phyloP scores from a whole-genome alignment of 352 stramenopile species.

The Phytophthora lateralis region DNA sequence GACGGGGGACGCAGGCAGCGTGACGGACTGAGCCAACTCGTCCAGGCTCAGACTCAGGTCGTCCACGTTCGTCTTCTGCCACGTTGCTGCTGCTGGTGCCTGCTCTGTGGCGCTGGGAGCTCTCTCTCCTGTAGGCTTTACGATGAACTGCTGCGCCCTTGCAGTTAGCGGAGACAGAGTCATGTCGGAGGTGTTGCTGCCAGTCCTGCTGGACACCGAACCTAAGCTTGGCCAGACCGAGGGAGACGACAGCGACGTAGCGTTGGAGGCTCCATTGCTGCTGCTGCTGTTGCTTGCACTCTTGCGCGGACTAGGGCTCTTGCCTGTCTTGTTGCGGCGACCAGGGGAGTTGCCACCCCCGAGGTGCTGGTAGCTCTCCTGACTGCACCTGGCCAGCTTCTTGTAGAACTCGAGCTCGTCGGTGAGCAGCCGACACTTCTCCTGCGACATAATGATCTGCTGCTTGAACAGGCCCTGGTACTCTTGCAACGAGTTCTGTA shows the following conservation, averaged over 20 bases:
- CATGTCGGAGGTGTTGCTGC: constrained; percentile 15
- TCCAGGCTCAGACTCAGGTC: constrained; percentile 26
- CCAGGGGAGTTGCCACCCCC: constrained; percentile 23
- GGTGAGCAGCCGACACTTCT: constrained; percentile 75
- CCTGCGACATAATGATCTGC: constrained; percentile 83
- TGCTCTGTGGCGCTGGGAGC: constrained; percentile 9
- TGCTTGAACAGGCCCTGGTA: constrained; percentile 84
- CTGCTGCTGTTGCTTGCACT: constrained; percentile 7
- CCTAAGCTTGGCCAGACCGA: constrained; percentile 23
- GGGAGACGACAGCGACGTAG: constrained; percentile 8
- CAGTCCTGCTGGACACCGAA: constrained; percentile 17
- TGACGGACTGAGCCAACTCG: constrained; percentile 23
- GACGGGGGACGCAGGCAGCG: constrained; percentile 6
- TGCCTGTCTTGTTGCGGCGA: constrained; percentile 28
- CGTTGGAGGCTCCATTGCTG: constrained; percentile 6
- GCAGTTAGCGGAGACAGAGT: constrained; percentile 28
- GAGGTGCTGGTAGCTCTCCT: constrained; percentile 43
- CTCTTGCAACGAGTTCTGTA: constrained; percentile 79
- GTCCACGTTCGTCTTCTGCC: constrained; percentile 12
- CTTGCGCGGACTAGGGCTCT: constrained; percentile 33
- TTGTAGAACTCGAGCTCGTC: constrained; percentile 88
- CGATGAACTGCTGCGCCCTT: constrained; percentile 45
- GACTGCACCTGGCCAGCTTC: constrained; percentile 66
- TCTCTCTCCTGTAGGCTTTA: constrained; percentile 39
- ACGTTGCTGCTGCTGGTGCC: constrained; percentile 10